Conservation (phyloP, 768 basidiomycete species). For the Hygrocybe coccinea region DNA sequence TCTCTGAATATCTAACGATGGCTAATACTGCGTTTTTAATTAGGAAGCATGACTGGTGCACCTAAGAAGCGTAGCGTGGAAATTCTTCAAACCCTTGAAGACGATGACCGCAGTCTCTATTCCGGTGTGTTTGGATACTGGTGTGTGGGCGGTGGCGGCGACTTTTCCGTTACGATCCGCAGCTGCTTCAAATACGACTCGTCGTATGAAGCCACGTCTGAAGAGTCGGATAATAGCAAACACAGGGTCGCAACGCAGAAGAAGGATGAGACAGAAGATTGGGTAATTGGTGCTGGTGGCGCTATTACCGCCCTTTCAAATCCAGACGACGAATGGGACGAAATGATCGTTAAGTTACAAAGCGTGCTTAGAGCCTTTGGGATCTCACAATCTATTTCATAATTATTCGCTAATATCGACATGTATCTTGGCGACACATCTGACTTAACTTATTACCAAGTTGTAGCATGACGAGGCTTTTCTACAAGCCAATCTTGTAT, state of each 20-base stretch:
- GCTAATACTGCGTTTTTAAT: background rate
- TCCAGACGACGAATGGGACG: constrained; percentile 86
- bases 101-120: constrained; percentile 68
- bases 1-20: background rate
- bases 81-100: constrained; percentile 78
- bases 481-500: background rate
- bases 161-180: constrained; percentile 92
- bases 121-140: constrained; percentile 94
- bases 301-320: constrained; percentile 93
- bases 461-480: background rate
- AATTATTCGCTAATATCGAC: background rate
- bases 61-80: constrained; percentile 93
- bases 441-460: background rate
- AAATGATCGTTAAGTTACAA: constrained; percentile 83
- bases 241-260: background rate
- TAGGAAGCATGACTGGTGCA: constrained; percentile 96
- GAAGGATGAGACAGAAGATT: constrained; percentile 43
- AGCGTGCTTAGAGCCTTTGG: constrained; percentile 69
- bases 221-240: background rate
- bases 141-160: constrained; percentile 81
- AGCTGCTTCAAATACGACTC: constrained; percentile 78
- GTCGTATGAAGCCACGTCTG: constrained; percentile 13
- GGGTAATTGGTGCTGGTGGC: constrained; percentile 88
- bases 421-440: too few relatives aligned
- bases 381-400: constrained; percentile 9